Percentiles rank a stretch among this genome's conserved stretches.
phyloP scores from a whole-genome alignment of 768 basidiomycete species.

The Ramaria sp. region DNA sequence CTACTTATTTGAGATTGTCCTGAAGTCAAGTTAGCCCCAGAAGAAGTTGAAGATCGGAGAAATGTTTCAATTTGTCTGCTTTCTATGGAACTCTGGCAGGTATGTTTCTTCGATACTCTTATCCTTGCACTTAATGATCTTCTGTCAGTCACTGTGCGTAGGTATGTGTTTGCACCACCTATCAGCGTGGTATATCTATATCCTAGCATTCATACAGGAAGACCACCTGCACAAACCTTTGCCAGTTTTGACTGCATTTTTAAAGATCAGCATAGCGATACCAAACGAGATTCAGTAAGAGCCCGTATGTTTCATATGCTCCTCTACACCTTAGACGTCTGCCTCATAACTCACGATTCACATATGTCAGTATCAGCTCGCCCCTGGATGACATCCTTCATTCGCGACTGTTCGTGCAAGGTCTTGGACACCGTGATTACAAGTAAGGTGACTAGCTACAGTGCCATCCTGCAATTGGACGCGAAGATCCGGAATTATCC shows the following conservation, averaged over 20 bases:
- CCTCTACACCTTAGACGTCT: background rate
- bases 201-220: background rate
- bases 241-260: constrained; percentile 4
- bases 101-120: background rate
- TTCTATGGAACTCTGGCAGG: constrained; percentile 4
- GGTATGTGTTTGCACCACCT: background rate
- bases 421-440: background rate
- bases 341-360: too few relatives aligned
- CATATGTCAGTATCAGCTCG: background rate
- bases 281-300: background rate
- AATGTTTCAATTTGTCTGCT: background rate
- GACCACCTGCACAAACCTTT: constrained; percentile 1
- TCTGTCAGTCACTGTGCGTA: background rate
- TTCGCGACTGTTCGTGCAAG: constrained; percentile 3
- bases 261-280: background rate
- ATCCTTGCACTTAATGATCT: background rate
- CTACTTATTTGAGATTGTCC: background rate
- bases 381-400: constrained; percentile 1
- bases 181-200: background rate
- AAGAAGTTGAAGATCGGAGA: background rate
- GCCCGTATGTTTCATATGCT: background rate
- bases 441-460: constrained; percentile 1
- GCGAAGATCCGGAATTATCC: constrained; percentile 3
- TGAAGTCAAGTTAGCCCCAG: background rate
- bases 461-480: constrained; percentile 2